Evolutionary conservation across 306 rosid genomes (phyloP).

Genomic region (Canavalia ensiformis): DNA sequence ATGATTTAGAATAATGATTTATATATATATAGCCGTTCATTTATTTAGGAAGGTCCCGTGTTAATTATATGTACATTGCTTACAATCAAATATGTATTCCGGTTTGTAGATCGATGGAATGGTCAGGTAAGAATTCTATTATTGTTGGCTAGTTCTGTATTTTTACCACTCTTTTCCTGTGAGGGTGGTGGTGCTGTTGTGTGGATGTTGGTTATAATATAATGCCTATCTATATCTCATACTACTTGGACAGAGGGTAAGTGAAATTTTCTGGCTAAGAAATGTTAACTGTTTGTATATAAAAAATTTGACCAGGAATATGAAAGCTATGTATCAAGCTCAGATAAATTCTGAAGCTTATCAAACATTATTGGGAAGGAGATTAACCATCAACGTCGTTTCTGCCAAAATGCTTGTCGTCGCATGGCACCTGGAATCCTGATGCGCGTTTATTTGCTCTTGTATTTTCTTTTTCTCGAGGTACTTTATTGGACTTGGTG

Average conservation of each 20-base stretch:
- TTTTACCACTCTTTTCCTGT: neutral
- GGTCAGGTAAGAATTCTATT: neutral
- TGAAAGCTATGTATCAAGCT: neutral
- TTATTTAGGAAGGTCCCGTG: conserved; percentile 9
- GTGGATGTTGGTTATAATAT: neutral
- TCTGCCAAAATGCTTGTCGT: neutral
- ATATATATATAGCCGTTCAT: conserved; percentile 30
- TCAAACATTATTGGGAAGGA: neutral
- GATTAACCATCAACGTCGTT: neutral
- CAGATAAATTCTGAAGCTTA: neutral
- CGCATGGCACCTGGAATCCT: neutral
- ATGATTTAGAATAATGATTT: conserved; percentile 45
- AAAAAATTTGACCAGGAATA: neutral
- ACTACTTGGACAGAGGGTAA: neutral
- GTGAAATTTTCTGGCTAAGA: neutral
- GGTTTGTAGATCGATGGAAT: neutral
- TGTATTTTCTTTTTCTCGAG: neutral
- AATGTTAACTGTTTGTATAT: neutral
- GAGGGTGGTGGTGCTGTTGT: neutral
- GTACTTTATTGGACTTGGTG: neutral
- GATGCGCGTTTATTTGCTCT: neutral
- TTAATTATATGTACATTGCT: neutral
- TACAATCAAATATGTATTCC: conserved; percentile 2
- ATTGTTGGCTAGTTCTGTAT: neutral
- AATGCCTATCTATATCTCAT: neutral